A percentile compares a stretch with the other conserved stretches of the same genome.
phyloP scores from a whole-genome alignment of 768 basidiomycete species.

The Pholiota conissans region DNA sequence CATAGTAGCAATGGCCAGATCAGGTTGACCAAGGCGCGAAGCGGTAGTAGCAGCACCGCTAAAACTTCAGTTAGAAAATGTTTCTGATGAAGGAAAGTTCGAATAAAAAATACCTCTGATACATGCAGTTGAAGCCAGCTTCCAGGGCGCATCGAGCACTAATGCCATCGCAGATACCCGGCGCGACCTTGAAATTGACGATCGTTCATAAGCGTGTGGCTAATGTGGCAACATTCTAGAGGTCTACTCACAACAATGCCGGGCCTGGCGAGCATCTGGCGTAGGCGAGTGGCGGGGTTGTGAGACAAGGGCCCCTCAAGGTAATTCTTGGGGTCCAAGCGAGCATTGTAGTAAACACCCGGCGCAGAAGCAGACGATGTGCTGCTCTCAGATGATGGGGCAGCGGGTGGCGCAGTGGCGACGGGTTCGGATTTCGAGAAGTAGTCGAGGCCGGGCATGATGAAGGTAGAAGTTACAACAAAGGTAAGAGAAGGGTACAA shows the following conservation, averaged over 20 bases:
- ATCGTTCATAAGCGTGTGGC: not conserved
- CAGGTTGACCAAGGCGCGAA: constrained; percentile 74
- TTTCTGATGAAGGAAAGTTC: not conserved
- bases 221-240: not conserved
- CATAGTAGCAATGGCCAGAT: constrained; percentile 74
- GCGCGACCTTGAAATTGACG: constrained; percentile 47
- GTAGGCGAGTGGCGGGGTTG: constrained; percentile 69
- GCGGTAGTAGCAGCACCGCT: constrained; percentile 82
- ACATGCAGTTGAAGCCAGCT: constrained; percentile 73
- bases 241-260: constrained; percentile 69
- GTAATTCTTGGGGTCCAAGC: constrained; percentile 70
- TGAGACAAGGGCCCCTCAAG: constrained; percentile 66
- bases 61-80: not conserved
- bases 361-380: not conserved
- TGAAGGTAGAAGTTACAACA: not conserved
- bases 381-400: constrained; percentile 4
- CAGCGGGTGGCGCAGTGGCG: not conserved
- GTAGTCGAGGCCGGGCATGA: constrained; percentile 25
- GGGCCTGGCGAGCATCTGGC: constrained; percentile 66
- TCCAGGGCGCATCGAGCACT: constrained; percentile 73
- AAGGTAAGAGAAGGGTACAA: not conserved
- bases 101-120: constrained; percentile 54
- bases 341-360: constrained; percentile 58
- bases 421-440: constrained; percentile 16
- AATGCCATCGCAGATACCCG: constrained; percentile 73